Base-by-base conservation (phyloP, 192 early-diverging fungal genomes). In the Jimgerdemannia flammicorona region DNA sequence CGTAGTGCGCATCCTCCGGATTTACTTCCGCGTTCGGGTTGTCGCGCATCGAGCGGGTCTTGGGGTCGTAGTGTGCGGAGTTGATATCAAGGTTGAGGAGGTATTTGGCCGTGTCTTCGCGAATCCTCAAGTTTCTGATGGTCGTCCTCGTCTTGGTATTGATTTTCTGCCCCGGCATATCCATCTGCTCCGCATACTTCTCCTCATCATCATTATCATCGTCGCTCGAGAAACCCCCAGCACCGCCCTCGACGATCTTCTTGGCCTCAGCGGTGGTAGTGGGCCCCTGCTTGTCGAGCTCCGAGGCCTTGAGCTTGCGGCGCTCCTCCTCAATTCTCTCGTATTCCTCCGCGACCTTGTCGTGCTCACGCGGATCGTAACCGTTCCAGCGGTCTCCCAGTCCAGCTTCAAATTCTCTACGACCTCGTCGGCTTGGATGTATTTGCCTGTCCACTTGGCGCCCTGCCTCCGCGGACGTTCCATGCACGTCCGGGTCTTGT, bases 101-200 rank as follows among this genome's bases (percentile, higher is more conserved):
- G 81, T 99, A 99, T 84, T 99, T 99, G 40, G 98, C 97, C 19
- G 96, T 98, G 83, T 99, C 98, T 85, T 99, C 98, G 83, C 98
- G 95, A 84, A 99, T 99, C 84, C 90, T 93, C 69, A 99, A 86
- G 73, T 98, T 99, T 69, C 98, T 91, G 67, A 98, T 96, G 2
- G 98, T 98, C 0, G 93, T 96, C 70, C 95, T 88, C 2, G 93
- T 93, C 79, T 98, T 98, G 41, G 92, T 88, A 78, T 96, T 95
- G 8, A 95, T 80, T 65, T 93, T 91, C 72, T 94, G 92, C 64
- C 95, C 96, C 64, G 92, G 89, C 85, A 93, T 90, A 78, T 96
- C 96, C 3, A 89, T 91, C 19, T 85, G 85, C 72, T 95, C 95
- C 4, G 95, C 95, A 77, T 97, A 95, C 75, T 91, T 94, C 64